These are phyloP conservation scores for Aristolochia californica DNA, from an alignment of 164 flowering plant genomes.

Conservation along the genomic window DNA sequence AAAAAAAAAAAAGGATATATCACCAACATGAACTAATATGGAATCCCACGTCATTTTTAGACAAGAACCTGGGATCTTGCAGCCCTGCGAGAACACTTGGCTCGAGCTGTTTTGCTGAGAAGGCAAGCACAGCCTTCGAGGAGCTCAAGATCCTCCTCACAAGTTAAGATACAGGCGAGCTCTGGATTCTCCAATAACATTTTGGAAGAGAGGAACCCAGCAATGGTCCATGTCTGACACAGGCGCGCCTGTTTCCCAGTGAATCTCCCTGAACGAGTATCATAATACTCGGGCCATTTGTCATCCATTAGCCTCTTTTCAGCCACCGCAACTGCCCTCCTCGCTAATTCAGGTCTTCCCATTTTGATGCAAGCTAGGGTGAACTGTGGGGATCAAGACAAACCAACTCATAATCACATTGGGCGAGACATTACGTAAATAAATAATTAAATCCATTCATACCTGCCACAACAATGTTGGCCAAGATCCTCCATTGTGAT, in stretches of 20 bases:
- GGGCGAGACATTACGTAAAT: not conserved
- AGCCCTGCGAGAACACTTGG: conserved; percentile 12
- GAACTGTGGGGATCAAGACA: conserved; percentile 31
- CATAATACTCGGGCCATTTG: conserved; percentile 71
- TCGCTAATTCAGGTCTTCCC: conserved; percentile 51
- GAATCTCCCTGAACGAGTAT: conserved; percentile 50
- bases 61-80: conserved; percentile 37
- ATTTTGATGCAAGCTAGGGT: conserved; percentile 67
- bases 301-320: conserved; percentile 48
- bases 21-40: too few species aligned
- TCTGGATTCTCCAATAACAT: conserved; percentile 35
- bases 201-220: conserved; percentile 68
- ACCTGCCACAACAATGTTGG: conserved; percentile 97
- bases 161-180: conserved; percentile 12
- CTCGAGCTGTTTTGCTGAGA: conserved; percentile 5
- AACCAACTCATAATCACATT: not conserved
- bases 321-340: conserved; percentile 41
- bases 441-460: conserved; percentile 12
- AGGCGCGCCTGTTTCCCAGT: conserved; percentile 60
- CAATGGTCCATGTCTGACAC: conserved; percentile 75
- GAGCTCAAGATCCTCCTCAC: conserved; percentile 16
- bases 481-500: conserved; percentile 97
- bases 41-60: conserved; percentile 2
- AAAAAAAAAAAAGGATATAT: too few species aligned
- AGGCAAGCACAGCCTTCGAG: conserved; percentile 11